A percentile compares a stretch with the other conserved stretches of the same genome.
phyloP scores from a whole-genome alignment of 2,329 filamentous ascomycete genomes.

The Penicillium sp. region DNA sequence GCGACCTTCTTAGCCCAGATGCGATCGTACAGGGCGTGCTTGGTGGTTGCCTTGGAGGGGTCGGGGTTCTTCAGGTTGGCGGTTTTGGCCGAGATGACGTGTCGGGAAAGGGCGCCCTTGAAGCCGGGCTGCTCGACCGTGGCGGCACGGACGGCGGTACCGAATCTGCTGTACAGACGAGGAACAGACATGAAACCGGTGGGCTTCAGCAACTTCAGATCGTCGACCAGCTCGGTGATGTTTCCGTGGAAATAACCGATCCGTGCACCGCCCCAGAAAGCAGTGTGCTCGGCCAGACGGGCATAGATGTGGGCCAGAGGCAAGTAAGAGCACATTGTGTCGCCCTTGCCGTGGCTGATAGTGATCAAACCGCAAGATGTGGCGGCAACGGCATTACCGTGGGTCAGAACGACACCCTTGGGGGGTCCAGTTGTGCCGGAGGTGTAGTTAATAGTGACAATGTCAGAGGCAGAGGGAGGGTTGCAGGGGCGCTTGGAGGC shows the following conservation, averaged over 20 bases:
- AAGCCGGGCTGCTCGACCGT: slow-evolving; percentile 77
- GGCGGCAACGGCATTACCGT: slow-evolving; percentile 73
- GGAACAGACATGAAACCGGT: slow-evolving; percentile 85
- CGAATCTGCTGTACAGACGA: slow-evolving; percentile 86
- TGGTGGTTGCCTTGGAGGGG: slow-evolving; percentile 65
- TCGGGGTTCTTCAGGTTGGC: slow-evolving; percentile 68
- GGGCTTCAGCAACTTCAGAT: slow-evolving; percentile 81
- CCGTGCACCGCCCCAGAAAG: slow-evolving; percentile 65
- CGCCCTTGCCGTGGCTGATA: slow-evolving; percentile 51
- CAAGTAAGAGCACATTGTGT: slow-evolving; percentile 78
- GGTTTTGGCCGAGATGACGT: slow-evolving; percentile 74
- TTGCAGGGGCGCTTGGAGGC: slow-evolving; percentile 66
- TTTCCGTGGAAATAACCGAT: slow-evolving; percentile 96
- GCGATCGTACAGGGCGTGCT: slow-evolving; percentile 53
- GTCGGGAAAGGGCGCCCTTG: slow-evolving; percentile 74
- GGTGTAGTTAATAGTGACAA: slow-evolving; percentile 70
- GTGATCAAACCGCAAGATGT: slow-evolving; percentile 59
- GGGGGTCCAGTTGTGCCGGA: slow-evolving; percentile 62
- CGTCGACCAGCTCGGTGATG: slow-evolving; percentile 78
- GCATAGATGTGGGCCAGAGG: slow-evolving; percentile 94
- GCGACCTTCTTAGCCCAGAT: slow-evolving; percentile 89
- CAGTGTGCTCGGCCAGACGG: slow-evolving; percentile 73
- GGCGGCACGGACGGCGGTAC: slow-evolving; percentile 71
- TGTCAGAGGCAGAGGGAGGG: slow-evolving; percentile 68
- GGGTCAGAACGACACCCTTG: slow-evolving; percentile 68